Conservation (phyloP, 805 yeast species). For the Saccharomycopsis fodiens region DNA sequence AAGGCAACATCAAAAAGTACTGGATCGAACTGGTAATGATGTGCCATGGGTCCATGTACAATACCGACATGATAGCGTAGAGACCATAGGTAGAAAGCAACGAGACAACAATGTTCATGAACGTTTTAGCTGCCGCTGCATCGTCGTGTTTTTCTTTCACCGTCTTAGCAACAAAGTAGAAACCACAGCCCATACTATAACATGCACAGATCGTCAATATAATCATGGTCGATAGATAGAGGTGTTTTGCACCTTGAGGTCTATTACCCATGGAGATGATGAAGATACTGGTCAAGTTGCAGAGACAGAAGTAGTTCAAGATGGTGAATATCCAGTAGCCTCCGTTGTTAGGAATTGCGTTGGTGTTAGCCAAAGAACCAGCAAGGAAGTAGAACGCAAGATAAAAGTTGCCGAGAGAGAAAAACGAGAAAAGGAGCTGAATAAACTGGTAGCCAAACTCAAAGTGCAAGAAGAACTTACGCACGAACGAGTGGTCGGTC, state of each 20-base stretch:
- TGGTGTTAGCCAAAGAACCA: constrained; percentile 59
- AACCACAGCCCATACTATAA: constrained; percentile 76
- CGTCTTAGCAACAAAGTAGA: constrained; percentile 64
- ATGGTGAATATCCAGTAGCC: constrained; percentile 80
- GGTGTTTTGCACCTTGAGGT: constrained; percentile 87
- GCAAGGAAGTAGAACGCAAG: constrained; percentile 89
- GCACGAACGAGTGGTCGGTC: constrained; percentile 72
- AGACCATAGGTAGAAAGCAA: constrained; percentile 87
- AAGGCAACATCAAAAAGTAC: constrained; percentile 83
- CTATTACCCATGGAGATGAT: constrained; percentile 94
- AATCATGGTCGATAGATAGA: constrained; percentile 67
- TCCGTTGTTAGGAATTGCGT: constrained; percentile 51
- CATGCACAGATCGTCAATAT: constrained; percentile 71
- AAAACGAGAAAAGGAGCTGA: constrained; percentile 79
- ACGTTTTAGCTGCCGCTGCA: constrained; percentile 37
- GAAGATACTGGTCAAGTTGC: constrained; percentile 80
- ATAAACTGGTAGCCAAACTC: constrained; percentile 86
- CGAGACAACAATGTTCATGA: constrained; percentile 76
- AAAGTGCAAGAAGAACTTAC: constrained; percentile 75
- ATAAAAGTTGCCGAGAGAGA: constrained; percentile 86
- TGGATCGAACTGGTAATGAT: constrained; percentile 79
- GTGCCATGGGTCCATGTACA: constrained; percentile 97
- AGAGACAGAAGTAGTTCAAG: constrained; percentile 76
- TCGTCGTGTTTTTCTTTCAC: constrained; percentile 32
- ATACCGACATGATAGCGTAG: constrained; percentile 70